phyloP scores from a whole-genome alignment of 495 filamentous ascomycete genomes.

The Aspergillus homomorphus region DNA sequence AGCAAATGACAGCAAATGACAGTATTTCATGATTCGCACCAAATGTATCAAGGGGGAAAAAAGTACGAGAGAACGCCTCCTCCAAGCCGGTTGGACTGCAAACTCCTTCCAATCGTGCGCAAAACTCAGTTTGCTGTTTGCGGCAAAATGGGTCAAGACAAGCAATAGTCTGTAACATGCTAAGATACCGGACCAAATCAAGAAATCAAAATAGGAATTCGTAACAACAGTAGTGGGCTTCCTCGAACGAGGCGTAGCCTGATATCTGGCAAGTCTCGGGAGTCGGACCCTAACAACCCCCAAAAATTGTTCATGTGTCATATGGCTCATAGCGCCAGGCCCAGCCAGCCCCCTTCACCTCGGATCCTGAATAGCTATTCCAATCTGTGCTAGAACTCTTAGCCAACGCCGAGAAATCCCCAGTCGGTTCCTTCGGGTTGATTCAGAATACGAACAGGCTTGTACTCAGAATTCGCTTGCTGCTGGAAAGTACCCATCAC shows the following conservation, averaged over 20 bases:
- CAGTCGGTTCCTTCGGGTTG: slow-evolving; percentile 48
- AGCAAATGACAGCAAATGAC: slow-evolving; percentile 2
- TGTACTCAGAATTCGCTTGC: slow-evolving; percentile 41
- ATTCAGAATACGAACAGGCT: slow-evolving; percentile 39
- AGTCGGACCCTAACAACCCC: background rate
- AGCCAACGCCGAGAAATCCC: slow-evolving; percentile 47
- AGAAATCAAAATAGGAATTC: slow-evolving; percentile 1
- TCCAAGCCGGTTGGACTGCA: slow-evolving; percentile 29
- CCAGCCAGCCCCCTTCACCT: too few species aligned
- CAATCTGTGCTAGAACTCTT: too few species aligned
- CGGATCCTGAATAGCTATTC: too few species aligned
- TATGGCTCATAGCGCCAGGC: too few species aligned
- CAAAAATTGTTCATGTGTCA: too few species aligned
- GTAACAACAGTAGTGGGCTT: background rate
- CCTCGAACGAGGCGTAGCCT: background rate
- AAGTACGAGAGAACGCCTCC: slow-evolving; percentile 29
- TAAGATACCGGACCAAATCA: background rate
- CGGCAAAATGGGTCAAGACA: slow-evolving; percentile 3
- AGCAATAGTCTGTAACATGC: background rate
- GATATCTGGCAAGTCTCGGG: background rate
- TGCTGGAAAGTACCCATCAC: slow-evolving; percentile 29
- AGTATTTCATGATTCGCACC: background rate
- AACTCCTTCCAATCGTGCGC: background rate
- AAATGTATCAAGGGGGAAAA: slow-evolving; percentile 9
- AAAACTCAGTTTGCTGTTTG: slow-evolving; percentile 6